Evolutionary conservation across 2,329 filamentous ascomycete species (phyloP).

Genomic region (Simplicillium sp.): DNA sequence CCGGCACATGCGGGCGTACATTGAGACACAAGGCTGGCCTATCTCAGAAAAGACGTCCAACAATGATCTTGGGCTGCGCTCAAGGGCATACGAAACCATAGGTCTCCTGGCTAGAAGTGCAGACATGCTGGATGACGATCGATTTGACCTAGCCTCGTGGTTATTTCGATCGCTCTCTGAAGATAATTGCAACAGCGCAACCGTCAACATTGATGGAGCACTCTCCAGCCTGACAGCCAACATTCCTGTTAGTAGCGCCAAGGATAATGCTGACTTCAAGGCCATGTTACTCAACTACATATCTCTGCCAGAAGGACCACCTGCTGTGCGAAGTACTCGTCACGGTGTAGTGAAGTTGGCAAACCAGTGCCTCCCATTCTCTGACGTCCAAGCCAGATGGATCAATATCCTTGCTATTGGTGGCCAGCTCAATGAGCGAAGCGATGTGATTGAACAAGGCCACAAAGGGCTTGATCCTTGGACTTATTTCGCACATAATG

Average conservation of each 20-base stretch:
- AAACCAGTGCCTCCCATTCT: slow-evolving; percentile 76
- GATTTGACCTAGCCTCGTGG: slow-evolving; percentile 55
- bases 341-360: slow-evolving; percentile 83
- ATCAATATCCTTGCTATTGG: slow-evolving; percentile 76
- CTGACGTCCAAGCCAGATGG: slow-evolving; percentile 73
- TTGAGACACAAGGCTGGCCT: slow-evolving; percentile 79
- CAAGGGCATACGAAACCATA: slow-evolving; percentile 82
- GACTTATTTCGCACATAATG: slow-evolving; percentile 37
- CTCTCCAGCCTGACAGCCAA: slow-evolving; percentile 60
- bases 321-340: slow-evolving; percentile 62
- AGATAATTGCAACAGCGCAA: slow-evolving; percentile 66
- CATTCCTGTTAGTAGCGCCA: slow-evolving; percentile 24
- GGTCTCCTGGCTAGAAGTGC: slow-evolving; percentile 67
- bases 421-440: slow-evolving; percentile 56
- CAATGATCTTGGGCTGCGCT: slow-evolving; percentile 59
- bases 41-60: slow-evolving; percentile 45
- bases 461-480: slow-evolving; percentile 72
- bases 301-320: slow-evolving; percentile 36
- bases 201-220: slow-evolving; percentile 82
- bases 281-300: slow-evolving; percentile 61
- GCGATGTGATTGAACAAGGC: slow-evolving; percentile 83
- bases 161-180: slow-evolving; percentile 75
- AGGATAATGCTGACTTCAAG: slow-evolving; percentile 25
- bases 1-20: slow-evolving; percentile 59
- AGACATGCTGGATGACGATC: slow-evolving; percentile 41